Evolutionary conservation across 202 grass and related monocot species (phyloP), one percentile per base, ranked within the genome.

Genomic region (Cymbopogon flexuosus): DNA sequence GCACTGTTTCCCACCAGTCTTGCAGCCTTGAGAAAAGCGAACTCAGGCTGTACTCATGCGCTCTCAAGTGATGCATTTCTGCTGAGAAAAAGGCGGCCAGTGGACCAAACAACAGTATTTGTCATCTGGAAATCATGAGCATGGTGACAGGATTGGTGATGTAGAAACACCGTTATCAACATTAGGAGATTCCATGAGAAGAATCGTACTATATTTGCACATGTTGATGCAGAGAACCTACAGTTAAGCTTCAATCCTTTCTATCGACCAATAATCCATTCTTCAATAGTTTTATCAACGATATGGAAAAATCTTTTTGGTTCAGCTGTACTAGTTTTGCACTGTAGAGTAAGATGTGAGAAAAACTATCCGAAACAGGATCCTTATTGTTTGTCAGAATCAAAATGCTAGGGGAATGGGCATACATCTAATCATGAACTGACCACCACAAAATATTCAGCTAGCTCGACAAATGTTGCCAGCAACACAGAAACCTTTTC

Each of bases 11-110:
- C 22, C 64, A 35, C 15, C 61, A 68, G 62, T 46, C 81, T 70
- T 88, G 81, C 70, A 81, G 77, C 82, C 45, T 84, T 81, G 27
- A 18, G 3, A 83, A 88, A 88, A 76, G 87, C 54, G n/a, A n/a
- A n/a, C n/a, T n/a, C n/a, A n/a, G n/a, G n/a, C 66, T 84, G 70
- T 42, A 1, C 6, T 58, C 65, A 69, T 80, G 31, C 68, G 69
- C 76, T 80, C 56, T 64, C 31, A 39, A 70, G 18, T 76, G 33
- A 69, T 31, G 52, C 72, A 76, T 58, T 39, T 65, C 76, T 18
- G 18, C 34, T 56, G 42, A 36, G 41, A 54, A 60, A 62, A 62
- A 29, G 6, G 16, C 36, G 23, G 45, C 18, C 34, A 18, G 23
- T 72, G 75, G 33, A 16, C 60, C 77, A 68, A 40, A 29, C 27